Evolutionary conservation across 306 rosid genomes (phyloP).

Genomic region (Medicago truncatula): DNA sequence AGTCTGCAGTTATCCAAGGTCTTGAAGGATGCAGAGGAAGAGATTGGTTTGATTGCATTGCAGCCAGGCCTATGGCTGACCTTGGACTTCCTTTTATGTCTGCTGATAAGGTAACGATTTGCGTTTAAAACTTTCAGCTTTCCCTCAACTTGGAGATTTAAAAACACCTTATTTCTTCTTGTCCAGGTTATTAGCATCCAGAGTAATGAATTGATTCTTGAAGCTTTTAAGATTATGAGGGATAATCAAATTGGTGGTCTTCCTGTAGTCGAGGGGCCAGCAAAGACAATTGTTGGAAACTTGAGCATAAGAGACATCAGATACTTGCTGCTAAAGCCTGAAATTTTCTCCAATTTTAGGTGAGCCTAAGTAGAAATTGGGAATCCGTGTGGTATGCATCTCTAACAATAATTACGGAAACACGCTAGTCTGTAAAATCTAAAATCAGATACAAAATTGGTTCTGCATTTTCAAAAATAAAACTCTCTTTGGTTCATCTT

Average conservation of each 20-base stretch:
- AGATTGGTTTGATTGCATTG: conserved; percentile 91
- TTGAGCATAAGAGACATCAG: conserved; percentile 78
- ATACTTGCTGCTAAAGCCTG: conserved; percentile 73
- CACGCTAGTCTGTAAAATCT: conserved; percentile 1
- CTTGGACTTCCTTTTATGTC: conserved; percentile 93
- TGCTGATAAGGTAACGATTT: conserved; percentile 57
- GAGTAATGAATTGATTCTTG: conserved; percentile 69
- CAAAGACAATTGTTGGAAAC: conserved; percentile 73
- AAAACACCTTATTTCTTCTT: conserved; percentile 32
- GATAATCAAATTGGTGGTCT: conserved; percentile 83
- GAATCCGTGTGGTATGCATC: conserved; percentile 32
- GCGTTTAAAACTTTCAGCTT: conserved; percentile 20
- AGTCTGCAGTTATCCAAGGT: conserved; percentile 90
- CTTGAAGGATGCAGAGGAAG: conserved; percentile 74
- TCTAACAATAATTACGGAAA: conserved; percentile 16
- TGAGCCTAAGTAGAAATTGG: conserved; percentile 34
- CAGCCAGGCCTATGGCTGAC: conserved; percentile 62
- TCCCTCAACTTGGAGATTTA: conserved; percentile 32
- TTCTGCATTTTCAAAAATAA: conserved; percentile 23
- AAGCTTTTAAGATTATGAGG: conserved; percentile 91
- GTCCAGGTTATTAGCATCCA: conserved; percentile 70
- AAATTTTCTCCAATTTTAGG: conserved; percentile 86
- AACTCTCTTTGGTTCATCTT: conserved; percentile 20
- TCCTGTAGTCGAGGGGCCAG: conserved; percentile 76
- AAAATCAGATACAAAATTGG: conserved; percentile 29